Evolutionary conservation across 2,329 filamentous ascomycete genomes (phyloP), one percentile per base, ranked within the genome.

Genomic region (Endocalyx cinctus): DNA sequence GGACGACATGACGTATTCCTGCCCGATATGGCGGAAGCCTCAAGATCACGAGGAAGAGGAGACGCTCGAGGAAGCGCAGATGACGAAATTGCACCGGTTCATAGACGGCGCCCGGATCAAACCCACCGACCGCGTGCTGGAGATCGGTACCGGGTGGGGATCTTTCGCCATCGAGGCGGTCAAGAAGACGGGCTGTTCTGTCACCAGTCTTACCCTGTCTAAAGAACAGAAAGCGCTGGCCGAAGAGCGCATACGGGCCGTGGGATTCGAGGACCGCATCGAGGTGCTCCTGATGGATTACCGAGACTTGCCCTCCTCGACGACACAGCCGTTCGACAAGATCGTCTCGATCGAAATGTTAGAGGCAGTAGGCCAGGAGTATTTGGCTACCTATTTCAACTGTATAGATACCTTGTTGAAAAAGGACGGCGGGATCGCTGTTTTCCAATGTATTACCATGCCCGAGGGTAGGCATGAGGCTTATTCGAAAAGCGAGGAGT

Each of bases 361-460:
- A 15, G 84, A 87, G 60, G 79, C 79, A 2, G 83, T 87, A 0
- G 83, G 83, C 4, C 64, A 71, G 32, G 78, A 83, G 50, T 86
- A 76, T 45, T 57, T 87, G 19, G 65, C 69, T 14, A 80, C 73
- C 2, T 87, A 86, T 51, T 87, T 87, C 51, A 60, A 64, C 13
- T 76, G 73, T 43, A 67, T 87, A 31, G 64, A 85, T 46, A 64
- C 65, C 36, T 55, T 85, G 19, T 57, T 87, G 27, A 85, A 87
- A 57, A 69, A 67, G 29, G 68, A 81, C 12, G 78, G 77, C 3
- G 77, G 81, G 1, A 72, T 85, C 27, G 80, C 77, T 6, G 74
- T 82, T 29, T 84, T 87, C 56, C 83, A 87, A 55, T 85, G 82
- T 57, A 87, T 86, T 50, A 87, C 83, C 2, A 86, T 86, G 73